Evolutionary conservation across 2,329 filamentous ascomycete genomes (phyloP).

Genomic region (Colletotrichum cereale): DNA sequence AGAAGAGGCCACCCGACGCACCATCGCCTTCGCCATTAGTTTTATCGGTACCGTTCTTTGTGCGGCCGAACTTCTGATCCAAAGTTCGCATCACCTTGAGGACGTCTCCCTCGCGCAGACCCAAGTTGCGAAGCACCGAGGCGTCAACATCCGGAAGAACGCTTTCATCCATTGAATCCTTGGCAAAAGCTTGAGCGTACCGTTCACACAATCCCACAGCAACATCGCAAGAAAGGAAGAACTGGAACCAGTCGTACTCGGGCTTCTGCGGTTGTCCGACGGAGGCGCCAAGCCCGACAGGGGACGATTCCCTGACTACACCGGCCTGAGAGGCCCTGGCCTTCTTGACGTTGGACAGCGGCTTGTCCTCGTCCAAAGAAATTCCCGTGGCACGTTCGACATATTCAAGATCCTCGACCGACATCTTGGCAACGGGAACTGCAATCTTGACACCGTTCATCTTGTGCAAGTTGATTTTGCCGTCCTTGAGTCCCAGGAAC

Average conservation of each 20-base stretch:
- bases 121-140: constrained; percentile 84
- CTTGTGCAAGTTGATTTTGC: constrained; percentile 98
- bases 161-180: constrained; percentile 96
- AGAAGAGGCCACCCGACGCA: constrained; percentile 76
- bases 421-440: constrained; percentile 96
- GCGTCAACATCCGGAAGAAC: constrained; percentile 91
- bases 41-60: constrained; percentile 70
- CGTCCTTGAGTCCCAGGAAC: constrained; percentile 93
- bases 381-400: constrained; percentile 90
- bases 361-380: constrained; percentile 94
- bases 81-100: constrained; percentile 93
- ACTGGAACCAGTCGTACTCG: constrained; percentile 98
- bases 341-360: constrained; percentile 84
- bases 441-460: constrained; percentile 98
- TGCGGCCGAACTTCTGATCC: constrained; percentile 82
- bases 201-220: constrained; percentile 93
- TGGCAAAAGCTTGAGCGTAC: constrained; percentile 88
- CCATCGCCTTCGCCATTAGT: constrained; percentile 61
- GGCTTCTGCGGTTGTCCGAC: constrained; percentile 71
- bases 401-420: constrained; percentile 92
- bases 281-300: constrained; percentile 63
- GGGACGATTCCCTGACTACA: constrained; percentile 47
- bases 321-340: constrained; percentile 50
- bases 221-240: constrained; percentile 94
- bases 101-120: constrained; percentile 96